A percentile compares a stretch with the other conserved stretches of the same genome.
phyloP scores from a whole-genome alignment of 2,329 filamentous ascomycete species.

The Diaporthe citriasiana region DNA sequence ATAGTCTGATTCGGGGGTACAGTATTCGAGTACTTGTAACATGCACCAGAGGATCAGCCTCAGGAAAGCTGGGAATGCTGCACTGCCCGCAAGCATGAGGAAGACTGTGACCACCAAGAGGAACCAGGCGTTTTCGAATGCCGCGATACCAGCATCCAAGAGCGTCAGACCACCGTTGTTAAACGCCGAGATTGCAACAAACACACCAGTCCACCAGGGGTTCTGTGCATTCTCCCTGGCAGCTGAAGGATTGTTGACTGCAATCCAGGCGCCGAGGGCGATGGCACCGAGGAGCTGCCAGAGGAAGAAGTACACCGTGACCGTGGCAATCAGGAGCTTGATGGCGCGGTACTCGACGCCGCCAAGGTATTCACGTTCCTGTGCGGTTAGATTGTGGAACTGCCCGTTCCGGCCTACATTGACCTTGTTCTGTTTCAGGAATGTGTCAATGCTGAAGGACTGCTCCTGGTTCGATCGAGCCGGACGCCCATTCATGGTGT shows the following conservation, averaged over 20 bases:
- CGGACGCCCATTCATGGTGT: background rate
- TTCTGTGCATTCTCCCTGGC: constrained; percentile 52
- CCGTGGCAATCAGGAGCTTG: constrained; percentile 69
- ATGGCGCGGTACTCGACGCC: constrained; percentile 76
- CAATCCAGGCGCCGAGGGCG: constrained; percentile 64
- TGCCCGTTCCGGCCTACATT: constrained; percentile 66
- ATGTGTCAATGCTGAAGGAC: constrained; percentile 47
- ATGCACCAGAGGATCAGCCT: constrained; percentile 46
- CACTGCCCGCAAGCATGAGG: constrained; percentile 62
- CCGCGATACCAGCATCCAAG: constrained; percentile 65
- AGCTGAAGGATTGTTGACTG: background rate
- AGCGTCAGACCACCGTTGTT: constrained; percentile 71
- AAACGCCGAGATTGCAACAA: constrained; percentile 69
- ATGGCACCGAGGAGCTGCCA: constrained; percentile 73
- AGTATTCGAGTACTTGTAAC: constrained; percentile 45
- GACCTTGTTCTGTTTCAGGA: constrained; percentile 51
- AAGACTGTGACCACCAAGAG: constrained; percentile 49
- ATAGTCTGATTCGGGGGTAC: constrained; percentile 52
- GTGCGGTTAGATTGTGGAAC: constrained; percentile 65
- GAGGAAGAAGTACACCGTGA: constrained; percentile 71
- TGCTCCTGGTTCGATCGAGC: constrained; percentile 13
- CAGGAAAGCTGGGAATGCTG: constrained; percentile 66
- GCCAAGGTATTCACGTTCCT: constrained; percentile 70
- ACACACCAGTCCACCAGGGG: constrained; percentile 69
- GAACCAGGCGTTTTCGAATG: constrained; percentile 58